phyloP scores from a whole-genome alignment of 2,329 filamentous ascomycete genomes.

The Fusarium scirpi region DNA sequence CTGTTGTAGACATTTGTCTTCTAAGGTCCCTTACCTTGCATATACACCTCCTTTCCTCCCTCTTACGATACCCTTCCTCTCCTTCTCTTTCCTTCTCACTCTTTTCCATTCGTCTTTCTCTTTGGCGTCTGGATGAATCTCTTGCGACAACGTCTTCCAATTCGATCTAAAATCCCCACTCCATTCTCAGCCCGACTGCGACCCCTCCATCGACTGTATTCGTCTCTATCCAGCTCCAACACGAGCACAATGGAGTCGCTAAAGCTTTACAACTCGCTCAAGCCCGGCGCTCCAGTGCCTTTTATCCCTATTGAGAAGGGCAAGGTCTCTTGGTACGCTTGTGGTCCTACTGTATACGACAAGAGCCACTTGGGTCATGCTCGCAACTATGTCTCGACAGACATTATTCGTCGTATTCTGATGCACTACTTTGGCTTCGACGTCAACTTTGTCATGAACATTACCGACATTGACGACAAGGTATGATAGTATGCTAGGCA shows the following conservation, averaged over 20 bases:
- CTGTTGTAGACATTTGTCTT: constrained; percentile 36
- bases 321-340: constrained; percentile 87
- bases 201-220: constrained; percentile 52
- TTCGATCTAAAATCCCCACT: constrained; percentile 45
- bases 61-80: constrained; percentile 26
- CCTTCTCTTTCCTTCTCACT: constrained; percentile 20
- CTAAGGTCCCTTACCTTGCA: constrained; percentile 12
- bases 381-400: constrained; percentile 90
- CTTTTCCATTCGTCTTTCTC: constrained; percentile 17
- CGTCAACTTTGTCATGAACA: constrained; percentile 92
- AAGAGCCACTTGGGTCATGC: constrained; percentile 86
- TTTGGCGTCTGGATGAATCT: constrained; percentile 53
- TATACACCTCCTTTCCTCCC: constrained; percentile 30
- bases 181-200: constrained; percentile 42
- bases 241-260: constrained; percentile 65
- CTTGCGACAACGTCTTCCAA: constrained; percentile 49
- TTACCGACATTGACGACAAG: constrained; percentile 86
- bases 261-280: constrained; percentile 84
- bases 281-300: constrained; percentile 75
- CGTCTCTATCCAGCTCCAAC: constrained; percentile 43
- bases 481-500: constrained; percentile 50
- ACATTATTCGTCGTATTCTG: constrained; percentile 87
- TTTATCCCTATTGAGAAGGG: constrained; percentile 79
- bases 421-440: constrained; percentile 85
- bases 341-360: constrained; percentile 88